Base-by-base conservation (phyloP, 176 grass and related monocot genomes). In the Raddia distichophylla region DNA sequence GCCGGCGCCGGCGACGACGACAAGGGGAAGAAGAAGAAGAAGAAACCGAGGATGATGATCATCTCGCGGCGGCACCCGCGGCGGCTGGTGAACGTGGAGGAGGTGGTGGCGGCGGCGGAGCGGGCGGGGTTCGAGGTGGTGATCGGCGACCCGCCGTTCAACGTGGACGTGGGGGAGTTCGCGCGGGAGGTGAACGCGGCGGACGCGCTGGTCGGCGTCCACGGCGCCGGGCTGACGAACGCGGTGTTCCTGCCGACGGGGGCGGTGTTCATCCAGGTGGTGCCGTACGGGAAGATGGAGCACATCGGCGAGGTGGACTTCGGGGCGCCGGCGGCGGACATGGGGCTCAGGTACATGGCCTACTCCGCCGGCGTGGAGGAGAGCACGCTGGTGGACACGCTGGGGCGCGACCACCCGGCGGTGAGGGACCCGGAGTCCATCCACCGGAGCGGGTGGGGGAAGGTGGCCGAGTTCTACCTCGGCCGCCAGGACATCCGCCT, bases 211-310 rank as follows among this genome's bases (percentile, higher is more conserved):
- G 9, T 99, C 19, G 96, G 96, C 3, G 96, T 95, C 63, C 96
- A 99, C 68, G 96, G 96, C 16, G 96, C 96, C 0, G 96, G 96
- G 8, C 87, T 99, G 2, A 95, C 96, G 4, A 99, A 99, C 91
- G 84, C 85, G 82, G 63, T 95, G 49, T 99, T 93, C 86, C 85
- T 95, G 1, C 96, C 96, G 0, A 88, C 87, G 2, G 89, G 89
- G 0, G 93, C 89, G 0, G 96, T 93, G 80, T 84, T 99, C 71
- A 83, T 99, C 52, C 93, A 95, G 83, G 76, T 95, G 15, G 80
- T 89, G 37, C 96, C 93, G 5, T 95, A 85, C 83, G 96, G 96
- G 6, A 94, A 94, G 63, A 86, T 99, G 49, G 96, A 99, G 60
- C 84, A 80, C 83, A 73, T 99, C 73, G 85, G 87, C 35, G 87